Evolutionary conservation across 2,329 filamentous ascomycete genomes (phyloP), one percentile per base, ranked within the genome.

Genomic region (Colletotrichum sp.): DNA sequence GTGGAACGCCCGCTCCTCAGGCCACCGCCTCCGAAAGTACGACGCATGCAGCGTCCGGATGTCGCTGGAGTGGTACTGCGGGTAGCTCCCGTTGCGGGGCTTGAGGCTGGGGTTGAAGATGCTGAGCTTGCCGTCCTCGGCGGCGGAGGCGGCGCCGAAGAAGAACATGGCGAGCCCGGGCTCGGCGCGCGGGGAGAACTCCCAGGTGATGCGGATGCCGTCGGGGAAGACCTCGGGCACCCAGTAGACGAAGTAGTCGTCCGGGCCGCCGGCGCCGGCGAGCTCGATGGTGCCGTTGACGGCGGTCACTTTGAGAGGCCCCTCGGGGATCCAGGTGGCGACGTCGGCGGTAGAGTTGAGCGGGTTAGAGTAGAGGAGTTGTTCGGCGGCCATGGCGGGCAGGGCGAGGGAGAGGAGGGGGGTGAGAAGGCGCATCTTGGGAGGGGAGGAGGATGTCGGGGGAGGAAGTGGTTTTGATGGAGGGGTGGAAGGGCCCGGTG

Each of bases 151-250:
- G 30, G 81, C 81, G 65, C 80, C 81, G 74, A 83, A 83, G 77
- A 83, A 83, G 77, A 83, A 80, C 80, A 83, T 82, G 55, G 81
- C 81, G 9, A 83, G 78, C 5, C 81, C 81, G 4, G 81, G 81
- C 71, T 83, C 81, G 43, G 78, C 74, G 55, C 78, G 76, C 4
- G 81, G 80, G 10, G 79, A 79, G 73, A 83, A 83, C 7, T 83
- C 81, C 81, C 81, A 83, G 6, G 78, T 81, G 43, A 83, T 78
- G 62, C 81, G 81, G 64, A 83, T 81, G 32, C 77, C 77, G 64
- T 81, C 80, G 12, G 81, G 81, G 69, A 83, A 82, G 14, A 81
- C 75, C 69, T 83, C 80, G 10, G 81, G 81, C 16, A 80, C 76
- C 81, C 81, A 83, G 69, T 81, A 82, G 38, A 82, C 80, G 65